Conservation (phyloP, 129 eudicot genomes). For the Arctium lappa region DNA sequence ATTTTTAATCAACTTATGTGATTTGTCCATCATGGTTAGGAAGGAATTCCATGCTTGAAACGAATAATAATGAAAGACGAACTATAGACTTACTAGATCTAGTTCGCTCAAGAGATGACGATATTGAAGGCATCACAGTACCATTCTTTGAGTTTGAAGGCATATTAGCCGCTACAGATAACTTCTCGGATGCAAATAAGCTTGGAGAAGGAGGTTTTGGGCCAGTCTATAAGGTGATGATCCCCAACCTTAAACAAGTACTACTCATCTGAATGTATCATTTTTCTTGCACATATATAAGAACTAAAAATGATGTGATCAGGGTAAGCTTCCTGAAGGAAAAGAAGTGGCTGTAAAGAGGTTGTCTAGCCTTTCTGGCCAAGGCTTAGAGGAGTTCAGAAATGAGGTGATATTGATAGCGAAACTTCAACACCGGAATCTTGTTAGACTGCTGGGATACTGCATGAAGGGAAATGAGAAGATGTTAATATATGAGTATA, state of each 20-base stretch:
- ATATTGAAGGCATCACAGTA: conserved; percentile 32
- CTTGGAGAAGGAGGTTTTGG: conserved; percentile 61
- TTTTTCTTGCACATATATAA: background rate
- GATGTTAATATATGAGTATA: conserved; percentile 43
- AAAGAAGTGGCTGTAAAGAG: conserved; percentile 46
- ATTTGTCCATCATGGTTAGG: conserved; percentile 2
- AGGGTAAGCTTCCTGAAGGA: conserved; percentile 43
- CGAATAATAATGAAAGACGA: conserved; percentile 1
- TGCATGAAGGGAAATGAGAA: conserved; percentile 43
- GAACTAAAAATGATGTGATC: background rate
- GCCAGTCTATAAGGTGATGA: conserved; percentile 42
- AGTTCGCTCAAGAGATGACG: conserved; percentile 23
- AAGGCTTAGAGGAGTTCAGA: conserved; percentile 44
- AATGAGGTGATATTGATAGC: conserved; percentile 45
- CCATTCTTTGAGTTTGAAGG: conserved; percentile 34
- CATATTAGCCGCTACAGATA: conserved; percentile 40
- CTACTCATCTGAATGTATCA: background rate
- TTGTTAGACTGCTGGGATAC: conserved; percentile 50
- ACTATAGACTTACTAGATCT: conserved; percentile 19
- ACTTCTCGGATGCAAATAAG: conserved; percentile 37
- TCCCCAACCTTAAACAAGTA: background rate
- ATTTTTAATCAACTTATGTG: background rate
- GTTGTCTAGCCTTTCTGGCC: conserved; percentile 35
- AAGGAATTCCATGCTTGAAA: background rate
- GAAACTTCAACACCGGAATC: conserved; percentile 54